Evolutionary conservation across 139 green algal genomes (phyloP).

Genomic region (Auxenochlorella protothecoides): DNA sequence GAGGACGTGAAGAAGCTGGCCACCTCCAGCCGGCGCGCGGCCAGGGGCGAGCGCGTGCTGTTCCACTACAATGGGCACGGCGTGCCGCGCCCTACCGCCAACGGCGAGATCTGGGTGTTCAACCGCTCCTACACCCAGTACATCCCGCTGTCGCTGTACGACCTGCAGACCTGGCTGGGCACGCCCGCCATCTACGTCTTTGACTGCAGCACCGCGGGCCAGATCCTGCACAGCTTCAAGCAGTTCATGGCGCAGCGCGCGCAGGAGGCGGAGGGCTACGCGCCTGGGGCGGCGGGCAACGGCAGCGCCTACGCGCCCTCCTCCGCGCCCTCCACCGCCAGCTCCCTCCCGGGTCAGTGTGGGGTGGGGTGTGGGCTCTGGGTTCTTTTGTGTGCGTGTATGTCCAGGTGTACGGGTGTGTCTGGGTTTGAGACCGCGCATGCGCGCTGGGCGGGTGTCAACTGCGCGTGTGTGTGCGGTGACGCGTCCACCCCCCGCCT

Average conservation of each 20-base stretch:
- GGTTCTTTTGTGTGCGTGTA: too few relatives aligned
- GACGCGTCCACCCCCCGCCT: too few relatives aligned
- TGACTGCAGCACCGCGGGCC: conserved; percentile 87
- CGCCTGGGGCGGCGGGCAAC: background rate
- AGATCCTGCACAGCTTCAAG: conserved; percentile 80
- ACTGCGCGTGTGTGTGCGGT: too few relatives aligned
- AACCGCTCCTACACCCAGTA: conserved; percentile 98
- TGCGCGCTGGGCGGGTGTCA: too few relatives aligned
- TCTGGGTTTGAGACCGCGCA: too few relatives aligned
- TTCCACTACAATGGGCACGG: conserved; percentile 99
- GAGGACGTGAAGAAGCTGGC: conserved; percentile 97
- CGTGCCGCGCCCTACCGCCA: conserved; percentile 89
- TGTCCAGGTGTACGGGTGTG: too few relatives aligned
- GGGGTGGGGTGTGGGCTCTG: too few relatives aligned
- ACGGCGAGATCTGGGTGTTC: conserved; percentile 97
- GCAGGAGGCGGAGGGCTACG: conserved; percentile 13
- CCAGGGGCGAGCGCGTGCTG: conserved; percentile 91
- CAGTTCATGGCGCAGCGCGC: conserved; percentile 27
- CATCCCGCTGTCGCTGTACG: conserved; percentile 96
- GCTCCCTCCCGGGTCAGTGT: too few relatives aligned
- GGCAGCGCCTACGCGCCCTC: background rate
- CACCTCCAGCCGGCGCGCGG: conserved; percentile 61
- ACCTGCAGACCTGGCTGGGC: conserved; percentile 86
- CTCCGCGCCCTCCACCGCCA: too few relatives aligned
- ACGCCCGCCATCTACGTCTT: conserved; percentile 95